These are phyloP conservation scores for Coelastrella sp. DNA, from an alignment of 139 green algal species.

Conservation along the genomic window DNA sequence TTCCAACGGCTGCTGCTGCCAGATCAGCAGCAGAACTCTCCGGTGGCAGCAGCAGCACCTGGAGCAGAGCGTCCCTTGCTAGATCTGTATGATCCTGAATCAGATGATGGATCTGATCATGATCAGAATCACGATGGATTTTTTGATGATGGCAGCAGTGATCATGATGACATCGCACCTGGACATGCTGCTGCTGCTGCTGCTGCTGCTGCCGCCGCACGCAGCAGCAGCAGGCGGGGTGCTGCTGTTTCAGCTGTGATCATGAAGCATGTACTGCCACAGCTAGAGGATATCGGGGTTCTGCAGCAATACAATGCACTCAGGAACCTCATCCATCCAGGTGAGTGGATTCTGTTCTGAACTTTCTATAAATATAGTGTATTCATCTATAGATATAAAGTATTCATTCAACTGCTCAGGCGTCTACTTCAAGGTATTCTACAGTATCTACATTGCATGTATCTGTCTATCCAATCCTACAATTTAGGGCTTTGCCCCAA, in stretches of 20 bases:
- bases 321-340: background rate
- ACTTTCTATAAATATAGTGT: background rate
- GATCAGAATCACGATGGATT: background rate
- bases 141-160: background rate
- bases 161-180: background rate
- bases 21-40: background rate
- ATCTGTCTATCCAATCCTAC: no score
- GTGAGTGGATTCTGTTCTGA: background rate
- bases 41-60: constrained; percentile 3
- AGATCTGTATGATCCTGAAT: background rate
- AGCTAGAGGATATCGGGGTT: background rate
- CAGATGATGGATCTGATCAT: background rate
- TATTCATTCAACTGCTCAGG: background rate
- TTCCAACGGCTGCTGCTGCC: constrained; percentile 3
- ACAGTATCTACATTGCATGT: no score
- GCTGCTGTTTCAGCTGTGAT: background rate
- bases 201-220: background rate
- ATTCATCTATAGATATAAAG: background rate
- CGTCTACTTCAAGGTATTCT: no score
- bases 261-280: background rate
- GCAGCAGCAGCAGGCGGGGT: background rate
- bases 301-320: constrained; percentile 6
- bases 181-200: background rate
- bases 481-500: no score
- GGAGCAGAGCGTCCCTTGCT: background rate